Evolutionary conservation across 768 basidiomycete species (phyloP).

Genomic region (Russula earlei): DNA sequence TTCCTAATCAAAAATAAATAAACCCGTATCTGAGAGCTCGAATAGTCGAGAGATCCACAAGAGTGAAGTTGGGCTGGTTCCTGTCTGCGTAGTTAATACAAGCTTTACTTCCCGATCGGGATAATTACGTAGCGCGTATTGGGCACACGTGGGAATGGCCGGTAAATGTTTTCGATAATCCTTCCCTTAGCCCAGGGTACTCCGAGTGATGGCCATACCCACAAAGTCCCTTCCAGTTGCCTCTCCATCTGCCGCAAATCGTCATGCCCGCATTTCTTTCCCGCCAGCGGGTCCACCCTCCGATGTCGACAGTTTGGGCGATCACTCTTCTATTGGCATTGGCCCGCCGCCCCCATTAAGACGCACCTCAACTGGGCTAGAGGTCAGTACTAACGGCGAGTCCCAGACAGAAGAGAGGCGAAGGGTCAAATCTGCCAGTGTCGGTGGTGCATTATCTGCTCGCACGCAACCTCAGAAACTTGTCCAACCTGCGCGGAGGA

Average conservation of each 20-base stretch:
- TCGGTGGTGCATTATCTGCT: background rate
- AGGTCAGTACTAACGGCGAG: background rate
- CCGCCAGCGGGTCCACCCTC: conserved; percentile 20
- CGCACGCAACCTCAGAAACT: conserved; percentile 11
- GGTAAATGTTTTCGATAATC: background rate
- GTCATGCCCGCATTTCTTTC: conserved; percentile 28
- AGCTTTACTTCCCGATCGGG: background rate
- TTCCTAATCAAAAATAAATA: no score
- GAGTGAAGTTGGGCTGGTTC: no score
- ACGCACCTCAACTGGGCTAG: conserved; percentile 10
- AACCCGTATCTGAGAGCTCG: no score
- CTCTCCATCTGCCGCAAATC: conserved; percentile 21
- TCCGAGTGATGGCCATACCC: conserved; percentile 4
- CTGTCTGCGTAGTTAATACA: no score
- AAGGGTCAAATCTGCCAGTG: conserved; percentile 27
- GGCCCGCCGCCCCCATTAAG: conserved; percentile 23
- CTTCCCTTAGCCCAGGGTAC: background rate
- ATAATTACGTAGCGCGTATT: background rate
- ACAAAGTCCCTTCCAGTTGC: conserved; percentile 20
- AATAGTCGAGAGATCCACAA: no score
- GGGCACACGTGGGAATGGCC: background rate
- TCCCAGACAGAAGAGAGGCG: conserved; percentile 23
- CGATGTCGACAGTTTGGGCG: conserved; percentile 4
- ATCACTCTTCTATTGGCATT: conserved; percentile 22
- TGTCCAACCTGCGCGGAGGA: conserved; percentile 10